Evolutionary conservation across 2,329 filamentous ascomycete species (phyloP), one percentile per base, ranked within the genome.

Genomic region (Microsporum ferrugineum): DNA sequence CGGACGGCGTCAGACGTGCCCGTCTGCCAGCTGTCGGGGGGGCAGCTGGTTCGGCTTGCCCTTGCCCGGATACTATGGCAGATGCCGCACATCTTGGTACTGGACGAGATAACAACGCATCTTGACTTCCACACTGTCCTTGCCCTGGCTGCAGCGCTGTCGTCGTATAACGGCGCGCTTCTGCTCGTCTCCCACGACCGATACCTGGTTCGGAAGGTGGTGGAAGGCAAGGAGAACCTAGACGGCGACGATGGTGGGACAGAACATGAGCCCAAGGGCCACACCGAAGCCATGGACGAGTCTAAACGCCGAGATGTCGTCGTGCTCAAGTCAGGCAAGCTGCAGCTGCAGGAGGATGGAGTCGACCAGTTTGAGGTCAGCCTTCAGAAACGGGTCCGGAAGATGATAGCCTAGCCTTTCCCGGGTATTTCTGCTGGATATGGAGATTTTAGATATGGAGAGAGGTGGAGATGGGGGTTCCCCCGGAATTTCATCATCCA

Each of bases 71-170:
- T 91, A n/a, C 75, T 92, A 39, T 86, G 85, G 80, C 77, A 76
- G 45, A 78, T 82, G 2, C 88, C 88, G 23, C 88, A 91, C 65
- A 81, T 88, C 61, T 79, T 92, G 1, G 80, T 92, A 4, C 80
- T 92, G 5, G 89, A 92, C 70, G 90, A 90, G 71, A 86, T 90
- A 29, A 94, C 89, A 5, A 92, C 89, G 0, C 90, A 95, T 76
- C 78, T 95, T 45, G 90, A 95, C 70, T 88, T 88, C 64, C 84
- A 94, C 73, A 92, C 88, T 0, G 88, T 92, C 29, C 82, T 83
- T 5, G 88, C 87, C 1, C 73, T 95, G 60, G 80, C 87, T 0
- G 79, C 82, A 29, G 87, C 86, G 1, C 71, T 95, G 64, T 79
- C 80, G 12, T 75, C 75, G 2, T 95, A 88, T 80, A 81, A 85